Conservation (phyloP, 179 eudicot species). For the Spergularia azorica region DNA sequence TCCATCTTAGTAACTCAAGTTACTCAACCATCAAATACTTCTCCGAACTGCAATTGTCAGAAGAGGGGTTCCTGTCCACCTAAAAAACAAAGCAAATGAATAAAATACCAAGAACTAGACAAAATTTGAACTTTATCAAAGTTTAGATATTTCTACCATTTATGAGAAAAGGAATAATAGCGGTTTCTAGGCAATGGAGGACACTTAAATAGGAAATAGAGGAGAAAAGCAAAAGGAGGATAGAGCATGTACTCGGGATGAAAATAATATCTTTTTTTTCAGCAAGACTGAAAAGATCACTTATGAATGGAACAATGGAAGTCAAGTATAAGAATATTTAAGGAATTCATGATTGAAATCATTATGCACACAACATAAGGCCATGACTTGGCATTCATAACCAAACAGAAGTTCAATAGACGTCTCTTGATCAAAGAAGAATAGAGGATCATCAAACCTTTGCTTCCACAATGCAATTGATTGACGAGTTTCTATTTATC, state of each 20-base stretch:
- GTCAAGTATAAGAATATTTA: neutral
- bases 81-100: neutral
- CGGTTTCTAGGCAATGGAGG: neutral
- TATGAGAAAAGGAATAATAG: neutral
- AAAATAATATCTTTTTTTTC: neutral
- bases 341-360: neutral
- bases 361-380: neutral
- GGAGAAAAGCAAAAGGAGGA: no score
- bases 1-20: no score
- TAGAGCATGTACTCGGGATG: no score
- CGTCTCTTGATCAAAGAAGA: no score
- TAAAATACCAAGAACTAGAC: neutral
- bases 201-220: no score
- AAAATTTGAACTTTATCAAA: neutral
- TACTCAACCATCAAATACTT: neutral
- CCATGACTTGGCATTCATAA: neutral
- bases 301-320: neutral
- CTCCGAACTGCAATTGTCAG: neutral
- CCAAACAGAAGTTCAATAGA: no score
- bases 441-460: neutral
- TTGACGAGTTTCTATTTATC: neutral
- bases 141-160: no score
- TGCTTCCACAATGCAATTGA: neutral
- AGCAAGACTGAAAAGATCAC: neutral
- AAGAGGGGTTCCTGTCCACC: neutral